A percentile compares a stretch with the other conserved stretches of the same genome.
These are phyloP conservation scores for Rubia tinctorum DNA, from an alignment of 305 asterid species.

Conservation along the genomic window DNA sequence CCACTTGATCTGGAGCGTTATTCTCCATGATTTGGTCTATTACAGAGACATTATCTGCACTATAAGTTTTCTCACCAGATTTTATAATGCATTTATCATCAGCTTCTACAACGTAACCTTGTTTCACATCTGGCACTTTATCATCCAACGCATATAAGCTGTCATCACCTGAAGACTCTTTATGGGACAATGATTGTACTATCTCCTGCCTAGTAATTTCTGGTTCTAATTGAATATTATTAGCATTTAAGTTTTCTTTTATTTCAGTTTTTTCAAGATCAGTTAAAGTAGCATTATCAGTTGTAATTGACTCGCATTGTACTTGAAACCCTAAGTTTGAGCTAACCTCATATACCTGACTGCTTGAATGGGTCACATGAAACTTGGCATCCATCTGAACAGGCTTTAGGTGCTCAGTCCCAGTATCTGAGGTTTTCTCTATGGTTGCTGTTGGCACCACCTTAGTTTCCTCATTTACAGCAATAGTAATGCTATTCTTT, in stretches of 20 bases:
- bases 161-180: constrained; percentile 23
- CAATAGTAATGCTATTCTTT: constrained; percentile 2
- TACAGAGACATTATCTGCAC: constrained; percentile 25
- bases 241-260: constrained; percentile 29
- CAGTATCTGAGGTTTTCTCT: constrained; percentile 14
- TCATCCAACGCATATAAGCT: constrained; percentile 17
- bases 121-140: constrained; percentile 20
- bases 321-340: constrained; percentile 33
- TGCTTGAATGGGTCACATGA: constrained; percentile 21
- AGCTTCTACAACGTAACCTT: constrained; percentile 27
- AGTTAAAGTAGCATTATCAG: constrained; percentile 21
- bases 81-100: constrained; percentile 20
- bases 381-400: constrained; percentile 19
- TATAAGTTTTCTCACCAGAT: constrained; percentile 27
- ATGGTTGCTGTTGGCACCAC: constrained; percentile 7
- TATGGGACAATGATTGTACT: constrained; percentile 24
- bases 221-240: constrained; percentile 30
- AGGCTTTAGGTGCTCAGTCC: constrained; percentile 19
- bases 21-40: constrained; percentile 20
- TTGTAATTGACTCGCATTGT: constrained; percentile 28
- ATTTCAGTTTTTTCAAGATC: constrained; percentile 19
- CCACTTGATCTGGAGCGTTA: constrained; percentile 19
- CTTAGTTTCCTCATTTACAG: constrained; percentile 12
- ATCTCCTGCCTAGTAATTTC: constrained; percentile 29
- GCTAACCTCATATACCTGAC: constrained; percentile 32